A percentile compares a stretch with the other conserved stretches of the same genome.
Conservation (phyloP, 2,329 filamentous ascomycete species). For the Xylaria digitata region DNA sequence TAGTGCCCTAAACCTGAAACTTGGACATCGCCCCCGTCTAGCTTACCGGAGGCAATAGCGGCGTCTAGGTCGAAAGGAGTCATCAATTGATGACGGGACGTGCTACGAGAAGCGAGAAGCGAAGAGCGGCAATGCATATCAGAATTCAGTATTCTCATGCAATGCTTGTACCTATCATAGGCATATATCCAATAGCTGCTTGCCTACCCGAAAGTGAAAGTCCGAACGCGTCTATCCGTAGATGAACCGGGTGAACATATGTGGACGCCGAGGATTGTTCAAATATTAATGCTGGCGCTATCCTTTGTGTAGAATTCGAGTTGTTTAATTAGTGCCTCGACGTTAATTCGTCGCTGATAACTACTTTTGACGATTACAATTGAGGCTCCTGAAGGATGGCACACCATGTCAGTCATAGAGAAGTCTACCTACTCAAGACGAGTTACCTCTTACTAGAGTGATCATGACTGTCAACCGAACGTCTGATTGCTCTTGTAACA, state of each 20-base stretch:
- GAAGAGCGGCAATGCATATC: background rate
- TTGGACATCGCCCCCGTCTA: background rate
- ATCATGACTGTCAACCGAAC: background rate
- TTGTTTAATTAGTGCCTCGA: background rate
- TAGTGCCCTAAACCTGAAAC: background rate
- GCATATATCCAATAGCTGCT: slow-evolving; percentile 13
- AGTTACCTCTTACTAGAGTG: slow-evolving; percentile 11
- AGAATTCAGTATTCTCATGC: background rate
- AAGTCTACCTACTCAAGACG: background rate
- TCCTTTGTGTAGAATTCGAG: slow-evolving; percentile 16
- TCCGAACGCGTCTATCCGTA: slow-evolving; percentile 19
- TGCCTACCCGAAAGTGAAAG: slow-evolving; percentile 31
- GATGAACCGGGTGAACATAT: slow-evolving; percentile 14
- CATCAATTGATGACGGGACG: slow-evolving; percentile 1
- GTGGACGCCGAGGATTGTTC: slow-evolving; percentile 25
- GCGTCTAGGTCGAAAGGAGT: slow-evolving; percentile 1
- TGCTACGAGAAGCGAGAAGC: background rate
- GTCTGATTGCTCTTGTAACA: slow-evolving; percentile 1
- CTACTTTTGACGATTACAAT: background rate
- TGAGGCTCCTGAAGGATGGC: slow-evolving; percentile 1
- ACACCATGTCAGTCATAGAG: background rate
- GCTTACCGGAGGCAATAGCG: background rate
- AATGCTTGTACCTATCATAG: slow-evolving; percentile 7
- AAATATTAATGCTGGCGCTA: slow-evolving; percentile 23
- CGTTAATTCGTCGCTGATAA: background rate